Evolutionary conservation across 2,329 filamentous ascomycete species (phyloP).

Genomic region (Exophiala phaeomuriformis): DNA sequence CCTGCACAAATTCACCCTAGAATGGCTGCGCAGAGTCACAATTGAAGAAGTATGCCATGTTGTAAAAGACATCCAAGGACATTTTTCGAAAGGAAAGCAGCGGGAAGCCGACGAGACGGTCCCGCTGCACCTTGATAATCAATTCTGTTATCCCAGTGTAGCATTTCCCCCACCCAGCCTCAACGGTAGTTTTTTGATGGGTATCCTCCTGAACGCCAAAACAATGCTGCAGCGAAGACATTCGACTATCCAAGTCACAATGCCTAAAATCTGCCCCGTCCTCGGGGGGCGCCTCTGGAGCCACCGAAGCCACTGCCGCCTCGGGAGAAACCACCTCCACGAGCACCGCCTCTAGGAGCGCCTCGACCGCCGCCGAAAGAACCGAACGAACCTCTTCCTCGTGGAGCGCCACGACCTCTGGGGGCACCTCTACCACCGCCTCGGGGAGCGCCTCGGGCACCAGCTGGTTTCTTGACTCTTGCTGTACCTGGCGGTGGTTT

Average conservation of each 20-base stretch:
- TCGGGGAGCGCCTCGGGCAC: slow-evolving; percentile 41
- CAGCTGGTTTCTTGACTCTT: slow-evolving; percentile 34
- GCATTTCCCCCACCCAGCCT: not conserved
- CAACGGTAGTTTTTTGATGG: slow-evolving; percentile 11
- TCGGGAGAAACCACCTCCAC: not conserved
- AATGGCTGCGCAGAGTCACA: not conserved
- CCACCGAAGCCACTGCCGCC: not conserved
- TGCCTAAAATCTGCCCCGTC: slow-evolving; percentile 15
- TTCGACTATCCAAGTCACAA: not conserved
- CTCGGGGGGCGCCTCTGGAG: slow-evolving; percentile 11
- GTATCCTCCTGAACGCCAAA: slow-evolving; percentile 39
- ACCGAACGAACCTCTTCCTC: slow-evolving; percentile 31
- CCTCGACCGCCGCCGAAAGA: slow-evolving; percentile 29
- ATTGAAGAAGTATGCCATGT: not conserved
- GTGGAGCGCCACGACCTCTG: slow-evolving; percentile 18
- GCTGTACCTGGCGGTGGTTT: slow-evolving; percentile 57
- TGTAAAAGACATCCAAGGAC: too few species aligned
- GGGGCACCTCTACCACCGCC: slow-evolving; percentile 35
- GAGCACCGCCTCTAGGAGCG: slow-evolving; percentile 7
- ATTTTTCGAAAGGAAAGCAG: too few species aligned
- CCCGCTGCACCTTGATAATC: not conserved
- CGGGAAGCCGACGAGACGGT: too few species aligned
- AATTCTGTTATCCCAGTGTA: not conserved
- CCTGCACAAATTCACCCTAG: not conserved
- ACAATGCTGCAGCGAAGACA: slow-evolving; percentile 33